Percentiles rank a stretch among this genome's conserved stretches.
Evolutionary conservation across 306 rosid species (phyloP).

Genomic region (Glycine soja): DNA sequence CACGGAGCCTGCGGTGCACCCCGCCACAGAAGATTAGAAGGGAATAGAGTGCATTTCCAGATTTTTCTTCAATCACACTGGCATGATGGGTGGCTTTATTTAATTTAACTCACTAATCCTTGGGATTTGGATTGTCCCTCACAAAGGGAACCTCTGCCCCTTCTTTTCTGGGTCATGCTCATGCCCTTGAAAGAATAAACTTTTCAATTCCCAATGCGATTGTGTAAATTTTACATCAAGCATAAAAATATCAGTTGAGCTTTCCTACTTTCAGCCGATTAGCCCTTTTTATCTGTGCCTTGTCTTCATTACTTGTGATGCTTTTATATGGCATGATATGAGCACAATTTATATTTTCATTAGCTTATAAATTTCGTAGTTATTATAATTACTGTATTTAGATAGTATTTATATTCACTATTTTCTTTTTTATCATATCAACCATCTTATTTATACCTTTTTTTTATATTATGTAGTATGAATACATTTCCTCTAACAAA

Average conservation of each 20-base stretch:
- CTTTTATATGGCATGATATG: no score
- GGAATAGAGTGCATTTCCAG: background rate
- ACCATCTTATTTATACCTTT: no score
- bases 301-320: no score
- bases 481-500: no score
- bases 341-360: no score
- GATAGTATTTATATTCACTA: no score
- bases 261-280: background rate
- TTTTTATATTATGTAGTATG: no score
- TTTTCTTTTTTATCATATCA: no score
- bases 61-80: background rate
- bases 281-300: no score
- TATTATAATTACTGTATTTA: no score
- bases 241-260: background rate
- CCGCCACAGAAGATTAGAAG: constrained; percentile 54
- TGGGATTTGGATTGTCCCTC: constrained; percentile 9
- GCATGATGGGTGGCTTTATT: background rate
- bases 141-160: constrained; percentile 34
- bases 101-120: constrained; percentile 33
- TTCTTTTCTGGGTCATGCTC: constrained; percentile 18
- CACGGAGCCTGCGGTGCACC: constrained; percentile 52
- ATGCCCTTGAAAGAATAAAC: constrained; percentile 26
- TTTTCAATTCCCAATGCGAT: constrained; percentile 24
- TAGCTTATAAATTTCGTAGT: no score
- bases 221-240: constrained; percentile 39